A percentile compares a stretch with the other conserved stretches of the same genome.
Conservation (phyloP, 2,329 filamentous ascomycete genomes). For the Arthroderma sp. region DNA sequence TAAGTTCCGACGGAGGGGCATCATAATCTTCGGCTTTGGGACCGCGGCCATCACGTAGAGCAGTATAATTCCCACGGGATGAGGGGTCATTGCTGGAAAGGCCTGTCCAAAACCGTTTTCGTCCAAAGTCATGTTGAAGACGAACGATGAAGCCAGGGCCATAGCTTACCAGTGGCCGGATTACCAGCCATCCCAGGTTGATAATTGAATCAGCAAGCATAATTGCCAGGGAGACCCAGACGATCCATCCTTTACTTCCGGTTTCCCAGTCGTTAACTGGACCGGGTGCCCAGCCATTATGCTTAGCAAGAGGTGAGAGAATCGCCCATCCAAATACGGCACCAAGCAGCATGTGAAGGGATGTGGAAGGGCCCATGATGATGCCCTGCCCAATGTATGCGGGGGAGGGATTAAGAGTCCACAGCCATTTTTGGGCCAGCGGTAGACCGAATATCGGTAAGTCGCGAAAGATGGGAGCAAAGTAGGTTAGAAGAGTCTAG, state of each 20-base stretch:
- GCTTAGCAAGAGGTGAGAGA: conserved; percentile 77
- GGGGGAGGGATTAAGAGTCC: conserved; percentile 93
- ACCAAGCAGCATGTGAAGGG: conserved; percentile 86
- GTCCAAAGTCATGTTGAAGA: conserved; percentile 21
- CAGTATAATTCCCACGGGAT: conserved; percentile 11
- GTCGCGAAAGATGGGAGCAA: conserved; percentile 70
- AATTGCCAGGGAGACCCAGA: conserved; percentile 90
- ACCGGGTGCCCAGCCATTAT: conserved; percentile 77
- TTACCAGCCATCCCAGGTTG: conserved; percentile 66
- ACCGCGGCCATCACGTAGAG: conserved; percentile 14
- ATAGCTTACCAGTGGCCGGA: conserved; percentile 49
- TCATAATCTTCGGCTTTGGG: conserved; percentile 51
- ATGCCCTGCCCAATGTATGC: conserved; percentile 96
- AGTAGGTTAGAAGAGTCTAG: conserved; percentile 77
- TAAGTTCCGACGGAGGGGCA: conserved; percentile 70
- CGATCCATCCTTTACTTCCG: conserved; percentile 96
- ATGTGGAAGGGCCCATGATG: conserved; percentile 95
- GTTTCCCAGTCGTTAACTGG: conserved; percentile 77
- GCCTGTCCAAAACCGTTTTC: conserved; percentile 18
- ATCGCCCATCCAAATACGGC: conserved; percentile 83
- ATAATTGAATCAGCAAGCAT: conserved; percentile 92
- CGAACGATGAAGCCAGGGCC: conserved; percentile 26
- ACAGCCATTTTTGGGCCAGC: conserved; percentile 72
- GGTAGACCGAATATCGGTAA: conserved; percentile 72
- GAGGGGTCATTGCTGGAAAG: conserved; percentile 13